Percentiles rank a stretch among this genome's conserved stretches.
Evolutionary conservation across 2,329 filamentous ascomycete genomes (phyloP).

Genomic region (Aspergillus ibericus): DNA sequence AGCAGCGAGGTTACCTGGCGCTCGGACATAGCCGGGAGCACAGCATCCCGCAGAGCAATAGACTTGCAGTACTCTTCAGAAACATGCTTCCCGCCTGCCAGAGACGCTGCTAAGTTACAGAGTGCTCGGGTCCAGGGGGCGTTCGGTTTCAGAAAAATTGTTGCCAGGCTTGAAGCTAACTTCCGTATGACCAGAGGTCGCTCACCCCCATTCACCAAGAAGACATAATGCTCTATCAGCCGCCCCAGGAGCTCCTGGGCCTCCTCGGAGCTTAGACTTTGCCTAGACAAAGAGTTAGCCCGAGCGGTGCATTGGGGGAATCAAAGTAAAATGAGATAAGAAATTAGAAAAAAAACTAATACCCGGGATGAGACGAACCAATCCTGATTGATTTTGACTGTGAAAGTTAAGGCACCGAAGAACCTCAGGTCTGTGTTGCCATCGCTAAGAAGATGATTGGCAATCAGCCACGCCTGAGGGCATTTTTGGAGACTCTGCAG

Average conservation of each 20-base stretch:
- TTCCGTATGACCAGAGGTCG: constrained; percentile 48
- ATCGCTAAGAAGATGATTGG: constrained; percentile 69
- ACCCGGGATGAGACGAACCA: constrained; percentile 54
- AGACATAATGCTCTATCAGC: constrained; percentile 45
- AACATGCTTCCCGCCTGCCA: constrained; percentile 40
- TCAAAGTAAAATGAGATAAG: no score
- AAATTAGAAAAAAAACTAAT: no score
- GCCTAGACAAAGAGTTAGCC: constrained; percentile 25
- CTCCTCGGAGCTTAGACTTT: constrained; percentile 37
- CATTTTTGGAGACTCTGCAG: constrained; percentile 78
- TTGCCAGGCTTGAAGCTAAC: constrained; percentile 45
- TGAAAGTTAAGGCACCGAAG: constrained; percentile 89
- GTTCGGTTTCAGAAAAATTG: constrained; percentile 44
- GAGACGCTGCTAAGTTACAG: constrained; percentile 38
- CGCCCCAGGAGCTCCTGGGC: constrained; percentile 39
- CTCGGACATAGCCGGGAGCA: constrained; percentile 40
- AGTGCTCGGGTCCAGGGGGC: constrained; percentile 41
- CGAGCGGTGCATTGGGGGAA: no score
- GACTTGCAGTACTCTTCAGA: constrained; percentile 33
- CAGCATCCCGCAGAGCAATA: constrained; percentile 29
- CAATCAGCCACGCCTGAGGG: constrained; percentile 80
- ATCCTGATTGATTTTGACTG: constrained; percentile 91
- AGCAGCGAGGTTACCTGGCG: constrained; percentile 36
- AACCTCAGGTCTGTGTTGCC: constrained; percentile 77
- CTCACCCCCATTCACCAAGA: constrained; percentile 41